A percentile compares a stretch with the other conserved stretches of the same genome.
Conservation (phyloP, 192 early-diverging fungal genomes). For the Coemansia sp. region DNA sequence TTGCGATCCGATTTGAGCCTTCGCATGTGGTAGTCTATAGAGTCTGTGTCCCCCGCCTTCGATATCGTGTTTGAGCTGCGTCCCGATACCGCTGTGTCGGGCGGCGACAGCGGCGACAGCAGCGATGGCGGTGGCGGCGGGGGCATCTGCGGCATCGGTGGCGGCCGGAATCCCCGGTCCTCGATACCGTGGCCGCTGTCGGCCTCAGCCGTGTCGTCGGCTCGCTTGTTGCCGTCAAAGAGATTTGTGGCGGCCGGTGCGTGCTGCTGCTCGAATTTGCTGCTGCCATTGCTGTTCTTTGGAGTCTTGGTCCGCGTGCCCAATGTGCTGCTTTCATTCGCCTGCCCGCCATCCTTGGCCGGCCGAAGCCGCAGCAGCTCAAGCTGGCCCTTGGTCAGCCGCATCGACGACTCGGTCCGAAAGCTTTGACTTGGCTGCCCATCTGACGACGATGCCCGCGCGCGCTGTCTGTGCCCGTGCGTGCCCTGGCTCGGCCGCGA, state of each 20-base stretch:
- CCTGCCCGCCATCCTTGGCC: slow-evolving; percentile 5
- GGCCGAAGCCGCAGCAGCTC: slow-evolving; percentile 31
- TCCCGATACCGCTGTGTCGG: slow-evolving; percentile 11
- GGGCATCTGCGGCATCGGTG: slow-evolving; percentile 43
- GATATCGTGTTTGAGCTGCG: slow-evolving; percentile 14
- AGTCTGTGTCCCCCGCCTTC: slow-evolving; percentile 30
- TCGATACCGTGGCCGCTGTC: not conserved
- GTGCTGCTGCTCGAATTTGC: slow-evolving; percentile 15
- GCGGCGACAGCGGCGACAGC: slow-evolving; percentile 31
- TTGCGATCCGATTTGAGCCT: slow-evolving; percentile 32
- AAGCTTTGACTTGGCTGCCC: not conserved
- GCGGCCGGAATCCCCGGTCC: slow-evolving; percentile 11
- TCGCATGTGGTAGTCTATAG: slow-evolving; percentile 44
- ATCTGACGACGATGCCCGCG: slow-evolving; percentile 23
- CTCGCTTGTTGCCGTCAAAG: not conserved
- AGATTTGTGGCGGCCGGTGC: slow-evolving; percentile 5
- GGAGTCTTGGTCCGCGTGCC: slow-evolving; percentile 20
- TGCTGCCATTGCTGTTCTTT: slow-evolving; percentile 3
- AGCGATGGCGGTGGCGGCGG: slow-evolving; percentile 32
- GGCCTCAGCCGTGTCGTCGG: not conserved
- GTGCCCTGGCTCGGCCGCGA: slow-evolving; percentile 8
- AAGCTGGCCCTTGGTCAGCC: slow-evolving; percentile 20
- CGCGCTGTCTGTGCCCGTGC: not conserved
- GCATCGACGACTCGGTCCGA: slow-evolving; percentile 21
- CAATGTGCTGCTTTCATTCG: not conserved